These are phyloP conservation scores for Crataegus laevigata DNA, from an alignment of 306 rosid genomes.

Conservation along the genomic window DNA sequence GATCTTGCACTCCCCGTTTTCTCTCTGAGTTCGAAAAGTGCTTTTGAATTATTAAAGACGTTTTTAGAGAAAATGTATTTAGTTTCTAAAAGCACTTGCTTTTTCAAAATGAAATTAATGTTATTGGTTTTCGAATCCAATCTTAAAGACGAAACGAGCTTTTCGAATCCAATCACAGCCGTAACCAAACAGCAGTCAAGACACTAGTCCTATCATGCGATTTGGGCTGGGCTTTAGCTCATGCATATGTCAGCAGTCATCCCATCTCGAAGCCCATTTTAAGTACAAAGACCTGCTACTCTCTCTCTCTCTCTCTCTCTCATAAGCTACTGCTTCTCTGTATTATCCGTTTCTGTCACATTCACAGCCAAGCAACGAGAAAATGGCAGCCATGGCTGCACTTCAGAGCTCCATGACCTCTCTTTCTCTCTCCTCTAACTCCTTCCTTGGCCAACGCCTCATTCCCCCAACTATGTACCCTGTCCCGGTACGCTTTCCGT, in stretches of 20 bases:
- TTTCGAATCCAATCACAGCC: neutral
- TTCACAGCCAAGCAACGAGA: constrained; percentile 18
- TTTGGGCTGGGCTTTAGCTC: neutral
- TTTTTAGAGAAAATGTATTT: too few species aligned
- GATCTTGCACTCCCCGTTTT: neutral
- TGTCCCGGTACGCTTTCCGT: constrained; percentile 31
- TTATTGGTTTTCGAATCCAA: too few species aligned
- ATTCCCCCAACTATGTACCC: constrained; percentile 39
- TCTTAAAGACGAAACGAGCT: too few species aligned
- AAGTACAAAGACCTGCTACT: neutral
- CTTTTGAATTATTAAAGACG: too few species aligned
- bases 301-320: neutral
- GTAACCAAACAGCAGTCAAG: too few species aligned
- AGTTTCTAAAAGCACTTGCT: neutral
- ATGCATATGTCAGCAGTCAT: neutral
- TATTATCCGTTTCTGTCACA: constrained; percentile 29
- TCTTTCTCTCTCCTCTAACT: constrained; percentile 65
- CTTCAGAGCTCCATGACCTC: constrained; percentile 73
- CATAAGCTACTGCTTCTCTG: neutral
- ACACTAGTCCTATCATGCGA: neutral
- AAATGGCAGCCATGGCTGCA: constrained; percentile 87
- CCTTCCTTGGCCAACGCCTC: constrained; percentile 80
- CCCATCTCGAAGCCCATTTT: neutral
- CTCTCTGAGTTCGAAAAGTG: too few species aligned
- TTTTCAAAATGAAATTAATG: too few species aligned